A percentile compares a stretch with the other conserved stretches of the same genome.
phyloP scores from a whole-genome alignment of 1,284 basidiomycete genomes.

The Boletellus deceptivus region DNA sequence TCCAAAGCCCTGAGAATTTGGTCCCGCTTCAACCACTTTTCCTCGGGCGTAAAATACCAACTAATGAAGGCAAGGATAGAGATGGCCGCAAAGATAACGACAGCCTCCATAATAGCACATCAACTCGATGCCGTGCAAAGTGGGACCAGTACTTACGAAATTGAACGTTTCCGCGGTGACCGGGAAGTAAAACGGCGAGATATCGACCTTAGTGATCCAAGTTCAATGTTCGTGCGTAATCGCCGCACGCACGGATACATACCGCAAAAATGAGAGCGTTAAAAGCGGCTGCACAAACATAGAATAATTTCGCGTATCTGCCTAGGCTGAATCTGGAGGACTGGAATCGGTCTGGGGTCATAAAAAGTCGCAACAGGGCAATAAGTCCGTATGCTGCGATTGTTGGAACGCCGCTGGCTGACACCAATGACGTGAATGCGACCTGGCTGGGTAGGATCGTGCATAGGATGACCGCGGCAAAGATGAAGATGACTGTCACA shows the following conservation, averaged over 20 bases:
- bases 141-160: conserved; percentile 53
- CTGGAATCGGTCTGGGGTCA: conserved; percentile 75
- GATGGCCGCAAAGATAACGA: conserved; percentile 74
- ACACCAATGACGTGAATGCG: conserved; percentile 83
- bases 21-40: conserved; percentile 72
- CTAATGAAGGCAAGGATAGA: conserved; percentile 73
- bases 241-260: conserved; percentile 27
- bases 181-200: conserved; percentile 83
- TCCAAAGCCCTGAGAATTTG: conserved; percentile 52
- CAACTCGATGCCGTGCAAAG: conserved; percentile 7
- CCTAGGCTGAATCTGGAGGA: conserved; percentile 71
- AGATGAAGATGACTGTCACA: conserved; percentile 77
- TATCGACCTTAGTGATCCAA: conserved; percentile 51
- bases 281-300: conserved; percentile 64
- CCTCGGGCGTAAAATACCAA: conserved; percentile 75
- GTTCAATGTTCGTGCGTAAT: neutral
- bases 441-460: conserved; percentile 84
- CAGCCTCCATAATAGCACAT: conserved; percentile 45
- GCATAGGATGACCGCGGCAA: conserved; percentile 70
- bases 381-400: conserved; percentile 83
- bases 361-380: conserved; percentile 63
- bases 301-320: conserved; percentile 62
- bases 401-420: conserved; percentile 77
- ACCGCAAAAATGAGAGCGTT: conserved; percentile 73
- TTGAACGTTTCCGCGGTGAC: conserved; percentile 73